Evolutionary conservation across 176 grass and related monocot species (phyloP), one percentile per base, ranked within the genome.

Genomic region (Coix lacrymajobi): DNA sequence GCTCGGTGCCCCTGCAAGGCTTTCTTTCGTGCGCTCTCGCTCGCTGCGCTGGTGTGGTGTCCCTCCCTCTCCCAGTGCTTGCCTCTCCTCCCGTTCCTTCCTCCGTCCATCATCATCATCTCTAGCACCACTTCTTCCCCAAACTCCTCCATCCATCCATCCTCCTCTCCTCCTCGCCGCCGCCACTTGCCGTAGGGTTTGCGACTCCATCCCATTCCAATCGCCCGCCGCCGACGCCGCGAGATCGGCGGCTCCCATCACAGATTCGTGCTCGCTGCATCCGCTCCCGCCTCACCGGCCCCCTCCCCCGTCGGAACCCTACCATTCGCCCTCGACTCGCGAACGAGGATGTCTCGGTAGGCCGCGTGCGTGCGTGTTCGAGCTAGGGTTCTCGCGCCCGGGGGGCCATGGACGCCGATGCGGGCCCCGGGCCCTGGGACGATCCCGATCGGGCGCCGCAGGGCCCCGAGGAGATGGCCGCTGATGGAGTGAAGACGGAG

Each of bases 311-410:
- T 2, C 77, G 41, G 40, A 43, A 70, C 26, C 62, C 39, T 3
- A 0, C 16, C 7, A 7, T 30, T 7, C 15, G 20, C 17, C 37
- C n/a, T 25, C 22, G 87, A 79, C 79, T 73, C 58, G 58, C 43
- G 68, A 44, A 44, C 43, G 49, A 30, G 26, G 66, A 22, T 44
- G 73, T 1, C 51, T 14, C 25, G 24, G 8, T 88, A 88, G 79
- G 38, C 4, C 54, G 8, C 51, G 1, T 15, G 65, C 46, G 76
- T 8, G 66, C 26, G 29, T n/a, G n/a, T n/a, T n/a, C n/a, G 57
- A 39, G 76, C 86, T 88, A 84, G 87, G 81, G 87, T 84, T 88
- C 66, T 79, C 68, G 81, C 31, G 17, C 12, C 40, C 17, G 79
- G 28, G 20, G 6, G 9, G 22, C 68, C 51, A 37, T 84, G 81